phyloP scores from a whole-genome alignment of 345 rosid species.

The Salix udensis region DNA sequence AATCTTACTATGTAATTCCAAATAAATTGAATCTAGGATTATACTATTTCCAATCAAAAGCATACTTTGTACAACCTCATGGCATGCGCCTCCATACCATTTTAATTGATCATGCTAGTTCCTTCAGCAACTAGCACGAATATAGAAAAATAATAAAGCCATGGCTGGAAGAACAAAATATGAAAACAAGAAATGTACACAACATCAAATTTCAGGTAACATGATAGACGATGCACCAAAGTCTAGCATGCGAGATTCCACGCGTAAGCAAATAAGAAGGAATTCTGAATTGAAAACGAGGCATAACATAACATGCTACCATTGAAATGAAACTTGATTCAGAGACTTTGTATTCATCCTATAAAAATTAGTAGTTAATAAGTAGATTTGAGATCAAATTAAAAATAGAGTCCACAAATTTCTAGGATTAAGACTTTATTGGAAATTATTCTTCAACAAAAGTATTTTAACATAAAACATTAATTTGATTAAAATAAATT shows the following conservation, averaged over 20 bases:
- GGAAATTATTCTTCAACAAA: too few species aligned
- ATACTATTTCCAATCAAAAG: too few species aligned
- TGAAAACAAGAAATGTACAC: not conserved
- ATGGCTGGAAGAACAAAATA: too few species aligned
- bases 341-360: not conserved
- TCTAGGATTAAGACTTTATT: too few species aligned
- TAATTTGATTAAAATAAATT: too few species aligned
- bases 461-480: too few species aligned
- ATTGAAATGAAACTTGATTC: not conserved
- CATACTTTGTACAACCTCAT: too few species aligned
- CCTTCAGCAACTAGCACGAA: not conserved
- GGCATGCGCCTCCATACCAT: not conserved
- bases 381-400: too few species aligned
- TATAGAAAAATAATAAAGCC: not conserved
- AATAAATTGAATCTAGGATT: too few species aligned
- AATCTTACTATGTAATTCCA: too few species aligned
- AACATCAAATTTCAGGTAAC: not conserved
- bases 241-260: not conserved
- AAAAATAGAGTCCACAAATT: too few species aligned
- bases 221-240: not conserved
- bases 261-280: not conserved
- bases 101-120: not conserved
- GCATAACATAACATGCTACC: not conserved
- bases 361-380: too few species aligned
- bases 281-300: not conserved